Evolutionary conservation across 1,139 yeast species (phyloP), one percentile per base, ranked within the genome.

Genomic region (Yamadazyma kanchanaburiensis): DNA sequence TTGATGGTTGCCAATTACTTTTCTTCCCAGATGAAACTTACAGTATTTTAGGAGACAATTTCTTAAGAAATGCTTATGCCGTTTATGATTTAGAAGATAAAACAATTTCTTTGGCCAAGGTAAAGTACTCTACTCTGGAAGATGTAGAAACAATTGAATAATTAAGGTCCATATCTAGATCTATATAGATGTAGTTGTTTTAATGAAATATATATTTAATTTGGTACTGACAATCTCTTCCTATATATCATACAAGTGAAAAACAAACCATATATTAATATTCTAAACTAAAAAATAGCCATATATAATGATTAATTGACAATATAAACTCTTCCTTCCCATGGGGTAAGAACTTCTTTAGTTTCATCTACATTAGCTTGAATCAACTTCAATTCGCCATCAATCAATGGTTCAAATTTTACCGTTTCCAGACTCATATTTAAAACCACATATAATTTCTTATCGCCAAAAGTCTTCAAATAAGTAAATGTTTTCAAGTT

Each of bases 61-160:
- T 86, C 57, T 59, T 87, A 46, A 69, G 86, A 37, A 65, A 74
- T 30, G 87, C 83, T 9, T 87, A 87, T 51, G 72, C 77, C 32
- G 94, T 85, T 25, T 86, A 74, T 45, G 88, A 87, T 53, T 59
- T 85, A 40, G 88, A 81, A 22, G 73, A 71, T 38, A 55, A 61
- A 31, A 74, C 74, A 45, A 63, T 87, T 15, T 77, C 80, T 1
- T 34, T 88, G 30, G 95, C 91, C 2, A 82, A 72, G 42, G 82
- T 80, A 8, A 58, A 58, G 35, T 56, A 49, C 32, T 49, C 71
- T 8, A 39, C 10, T n/a, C 51, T 51, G 5, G 67, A 61, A 29
- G 48, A 64, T 10, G 10, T 18, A 7, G 9, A 8, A 10, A 10
- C 10, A 8, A 18, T 18, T 18, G 20, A 18, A 10, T 18, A 18